Evolutionary conservation across 2,329 filamentous ascomycete genomes (phyloP).

Genomic region (Bretziella fagacearum): DNA sequence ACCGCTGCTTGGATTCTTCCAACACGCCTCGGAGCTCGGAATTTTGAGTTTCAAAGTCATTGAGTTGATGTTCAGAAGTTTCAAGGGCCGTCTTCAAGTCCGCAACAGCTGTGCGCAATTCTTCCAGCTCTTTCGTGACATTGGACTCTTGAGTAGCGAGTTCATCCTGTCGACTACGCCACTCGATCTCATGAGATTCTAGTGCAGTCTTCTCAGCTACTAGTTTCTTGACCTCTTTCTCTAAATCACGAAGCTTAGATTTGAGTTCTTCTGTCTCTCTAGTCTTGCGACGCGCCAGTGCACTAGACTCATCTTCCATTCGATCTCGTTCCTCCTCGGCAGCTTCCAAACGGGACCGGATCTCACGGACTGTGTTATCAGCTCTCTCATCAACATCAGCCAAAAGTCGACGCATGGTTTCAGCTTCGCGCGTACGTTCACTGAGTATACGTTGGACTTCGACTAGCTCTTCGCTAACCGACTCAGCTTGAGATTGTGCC

Average conservation of each 20-base stretch:
- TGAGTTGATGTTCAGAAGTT: conserved; percentile 67
- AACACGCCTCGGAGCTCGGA: conserved; percentile 56
- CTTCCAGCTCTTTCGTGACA: conserved; percentile 54
- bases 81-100: conserved; percentile 69
- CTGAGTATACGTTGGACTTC: conserved; percentile 75
- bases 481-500: conserved; percentile 62
- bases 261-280: conserved; percentile 79
- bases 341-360: conserved; percentile 73
- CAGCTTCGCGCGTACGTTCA: conserved; percentile 78
- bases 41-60: conserved; percentile 70
- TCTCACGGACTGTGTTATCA: conserved; percentile 68
- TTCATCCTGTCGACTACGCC: conserved; percentile 56
- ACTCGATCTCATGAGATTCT: conserved; percentile 54
- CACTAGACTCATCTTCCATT: conserved; percentile 76
- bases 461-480: conserved; percentile 76
- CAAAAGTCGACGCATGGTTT: conserved; percentile 83
- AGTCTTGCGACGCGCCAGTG: conserved; percentile 54
- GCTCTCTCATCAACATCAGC: conserved; percentile 72
- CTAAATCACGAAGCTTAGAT: conserved; percentile 60
- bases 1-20: conserved; percentile 58
- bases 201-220: conserved; percentile 64
- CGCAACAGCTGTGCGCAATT: conserved; percentile 59
- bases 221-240: conserved; percentile 55
- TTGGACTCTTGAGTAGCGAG: conserved; percentile 54
- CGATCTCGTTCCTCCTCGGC: conserved; percentile 89